phyloP scores from a whole-genome alignment of 805 yeast species.

The Metschnikowia bowlesiae region DNA sequence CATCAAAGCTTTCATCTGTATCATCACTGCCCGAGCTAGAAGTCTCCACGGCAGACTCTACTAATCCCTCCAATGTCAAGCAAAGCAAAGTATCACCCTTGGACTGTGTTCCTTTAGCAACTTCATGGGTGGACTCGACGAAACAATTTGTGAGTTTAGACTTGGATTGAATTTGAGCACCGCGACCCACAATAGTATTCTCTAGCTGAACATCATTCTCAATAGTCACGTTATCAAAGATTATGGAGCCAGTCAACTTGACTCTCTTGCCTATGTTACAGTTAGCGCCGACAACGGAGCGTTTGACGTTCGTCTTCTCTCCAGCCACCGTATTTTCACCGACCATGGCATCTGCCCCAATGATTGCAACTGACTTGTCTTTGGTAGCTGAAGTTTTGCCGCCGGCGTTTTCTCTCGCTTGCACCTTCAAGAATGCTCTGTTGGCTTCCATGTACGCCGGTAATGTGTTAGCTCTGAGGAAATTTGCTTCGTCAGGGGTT shows the following conservation, averaged over 20 bases:
- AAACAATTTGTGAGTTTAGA: constrained; percentile 73
- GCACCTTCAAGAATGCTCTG: constrained; percentile 63
- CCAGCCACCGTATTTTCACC: constrained; percentile 67
- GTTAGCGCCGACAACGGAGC: constrained; percentile 71
- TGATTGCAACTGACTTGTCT: constrained; percentile 60
- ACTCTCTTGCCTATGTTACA: constrained; percentile 83
- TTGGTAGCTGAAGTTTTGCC: constrained; percentile 30
- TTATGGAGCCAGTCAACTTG: constrained; percentile 79
- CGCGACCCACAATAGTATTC: constrained; percentile 79
- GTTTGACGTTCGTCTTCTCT: constrained; percentile 81
- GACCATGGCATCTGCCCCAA: constrained; percentile 83
- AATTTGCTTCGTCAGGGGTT: constrained; percentile 64
- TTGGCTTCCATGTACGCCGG: constrained; percentile 88
- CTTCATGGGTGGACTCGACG: constrained; percentile 74
- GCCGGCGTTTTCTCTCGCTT: constrained; percentile 42
- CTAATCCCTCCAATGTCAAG: constrained; percentile 40
- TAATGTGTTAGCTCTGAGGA: constrained; percentile 73
- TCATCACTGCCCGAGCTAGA: constrained; percentile 39
- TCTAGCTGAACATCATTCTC: constrained; percentile 80
- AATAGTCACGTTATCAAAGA: constrained; percentile 64
- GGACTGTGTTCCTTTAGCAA: constrained; percentile 49
- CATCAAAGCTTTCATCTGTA: constrained; percentile 30
- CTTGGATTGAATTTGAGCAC: constrained; percentile 60
- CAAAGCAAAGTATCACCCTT: constrained; percentile 58
- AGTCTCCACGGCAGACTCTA: constrained; percentile 27